Conservation (phyloP, 129 eudicot species). For the Deinandra increscens region DNA sequence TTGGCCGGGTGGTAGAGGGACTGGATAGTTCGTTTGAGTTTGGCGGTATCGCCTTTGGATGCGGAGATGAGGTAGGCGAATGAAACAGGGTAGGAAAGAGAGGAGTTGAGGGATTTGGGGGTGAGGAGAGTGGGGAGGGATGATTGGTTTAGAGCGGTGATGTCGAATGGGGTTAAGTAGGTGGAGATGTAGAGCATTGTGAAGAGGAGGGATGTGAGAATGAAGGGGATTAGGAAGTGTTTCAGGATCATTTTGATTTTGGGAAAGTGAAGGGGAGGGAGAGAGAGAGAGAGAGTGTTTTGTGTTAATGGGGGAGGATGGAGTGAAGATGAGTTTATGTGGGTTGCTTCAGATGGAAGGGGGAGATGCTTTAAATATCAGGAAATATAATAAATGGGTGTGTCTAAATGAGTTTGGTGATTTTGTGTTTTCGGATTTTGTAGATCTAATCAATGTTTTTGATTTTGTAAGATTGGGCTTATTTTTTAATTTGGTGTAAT, state of each 20-base stretch:
- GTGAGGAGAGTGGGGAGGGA: constrained; percentile 31
- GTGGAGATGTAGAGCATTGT: constrained; percentile 60
- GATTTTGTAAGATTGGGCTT: too few relatives aligned
- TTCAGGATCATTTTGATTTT: constrained; percentile 47
- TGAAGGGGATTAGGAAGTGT: constrained; percentile 46
- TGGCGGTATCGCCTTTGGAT: constrained; percentile 61
- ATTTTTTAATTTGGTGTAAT: too few relatives aligned
- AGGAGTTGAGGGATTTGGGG: constrained; percentile 36
- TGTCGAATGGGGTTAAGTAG: constrained; percentile 33
- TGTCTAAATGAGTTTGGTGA: constrained; percentile 35
- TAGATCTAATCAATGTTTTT: neutral
- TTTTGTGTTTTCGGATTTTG: neutral
- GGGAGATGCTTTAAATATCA: neutral
- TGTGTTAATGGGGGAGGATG: neutral
- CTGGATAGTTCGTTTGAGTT: constrained; percentile 60
- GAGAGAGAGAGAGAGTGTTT: too few relatives aligned
- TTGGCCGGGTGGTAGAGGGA: constrained; percentile 85
- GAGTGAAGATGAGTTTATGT: constrained; percentile 30
- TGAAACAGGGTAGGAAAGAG: constrained; percentile 53
- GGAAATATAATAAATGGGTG: too few relatives aligned
- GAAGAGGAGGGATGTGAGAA: constrained; percentile 45
- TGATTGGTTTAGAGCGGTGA: constrained; percentile 29
- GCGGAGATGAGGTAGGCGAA: constrained; percentile 96
- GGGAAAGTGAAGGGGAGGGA: neutral
- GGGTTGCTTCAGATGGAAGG: constrained; percentile 24